These are phyloP conservation scores for Nicotiana rustica DNA, from an alignment of 305 asterid genomes.

Conservation along the genomic window DNA sequence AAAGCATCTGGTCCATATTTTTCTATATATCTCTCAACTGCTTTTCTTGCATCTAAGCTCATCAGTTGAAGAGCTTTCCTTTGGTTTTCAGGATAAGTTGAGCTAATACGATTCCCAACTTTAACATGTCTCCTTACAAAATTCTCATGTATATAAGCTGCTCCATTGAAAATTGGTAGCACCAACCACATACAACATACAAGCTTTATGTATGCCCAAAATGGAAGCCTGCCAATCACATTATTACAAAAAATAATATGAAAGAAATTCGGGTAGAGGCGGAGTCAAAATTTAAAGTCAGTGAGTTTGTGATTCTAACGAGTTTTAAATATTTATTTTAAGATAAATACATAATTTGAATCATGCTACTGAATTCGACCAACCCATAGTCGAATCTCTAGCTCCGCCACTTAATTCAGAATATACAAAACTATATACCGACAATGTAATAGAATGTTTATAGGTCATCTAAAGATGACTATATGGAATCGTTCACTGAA, in stretches of 20 bases:
- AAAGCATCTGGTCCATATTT: conserved; percentile 77
- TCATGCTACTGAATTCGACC: too few relatives aligned
- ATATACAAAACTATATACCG: too few relatives aligned
- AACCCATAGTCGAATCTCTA: too few relatives aligned
- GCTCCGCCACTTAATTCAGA: too few relatives aligned
- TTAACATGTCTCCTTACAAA: conserved; percentile 68
- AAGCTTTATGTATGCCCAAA: conserved; percentile 90
- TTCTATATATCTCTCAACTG: conserved; percentile 79
- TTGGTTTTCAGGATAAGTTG: conserved; percentile 62
- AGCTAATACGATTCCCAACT: conserved; percentile 59
- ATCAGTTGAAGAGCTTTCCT: conserved; percentile 84
- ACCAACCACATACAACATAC: conserved; percentile 74
- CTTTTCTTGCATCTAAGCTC: conserved; percentile 86
- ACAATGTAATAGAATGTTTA: too few relatives aligned
- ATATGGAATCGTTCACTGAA: too few relatives aligned
- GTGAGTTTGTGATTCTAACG: too few relatives aligned
- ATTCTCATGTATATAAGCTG: conserved; percentile 70
- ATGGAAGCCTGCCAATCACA: conserved; percentile 67
- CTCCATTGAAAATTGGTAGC: conserved; percentile 56
- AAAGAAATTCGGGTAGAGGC: too few relatives aligned
- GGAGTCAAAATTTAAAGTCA: too few relatives aligned
- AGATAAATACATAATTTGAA: too few relatives aligned
- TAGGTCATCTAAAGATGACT: too few relatives aligned
- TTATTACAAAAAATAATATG: background rate
- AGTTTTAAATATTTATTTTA: too few relatives aligned